These are phyloP conservation scores for Rhizoclosmatium globosum DNA, from an alignment of 192 early-diverging fungal species.

Conservation along the genomic window DNA sequence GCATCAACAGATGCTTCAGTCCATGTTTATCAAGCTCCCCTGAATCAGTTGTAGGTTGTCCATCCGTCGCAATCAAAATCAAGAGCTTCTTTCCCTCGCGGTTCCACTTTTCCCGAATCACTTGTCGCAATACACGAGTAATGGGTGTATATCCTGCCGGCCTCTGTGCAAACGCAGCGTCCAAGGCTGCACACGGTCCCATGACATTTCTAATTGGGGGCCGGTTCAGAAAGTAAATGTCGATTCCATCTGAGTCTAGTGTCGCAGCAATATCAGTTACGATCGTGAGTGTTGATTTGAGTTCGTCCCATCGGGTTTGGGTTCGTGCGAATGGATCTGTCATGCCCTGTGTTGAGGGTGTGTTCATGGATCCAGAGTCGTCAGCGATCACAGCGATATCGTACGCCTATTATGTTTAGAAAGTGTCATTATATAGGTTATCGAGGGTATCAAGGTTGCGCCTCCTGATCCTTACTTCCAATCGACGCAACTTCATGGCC, in stretches of 20 bases:
- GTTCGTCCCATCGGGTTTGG: constrained; percentile 31
- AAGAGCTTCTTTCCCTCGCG: neutral
- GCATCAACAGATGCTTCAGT: neutral
- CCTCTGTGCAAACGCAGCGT: constrained; percentile 3
- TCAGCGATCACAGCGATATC: constrained; percentile 25
- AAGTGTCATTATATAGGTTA: too few species aligned
- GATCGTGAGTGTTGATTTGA: constrained; percentile 24
- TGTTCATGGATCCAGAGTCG: constrained; percentile 26
- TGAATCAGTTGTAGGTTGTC: neutral
- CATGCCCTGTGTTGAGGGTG: neutral
- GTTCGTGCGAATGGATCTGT: constrained; percentile 15
- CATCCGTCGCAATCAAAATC: constrained; percentile 18
- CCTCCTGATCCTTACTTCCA: constrained; percentile 5
- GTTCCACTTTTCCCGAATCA: constrained; percentile 3
- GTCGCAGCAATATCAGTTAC: constrained; percentile 7
- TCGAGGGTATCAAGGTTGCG: too few species aligned
- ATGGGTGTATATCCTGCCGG: constrained; percentile 33
- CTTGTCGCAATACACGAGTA: constrained; percentile 7
- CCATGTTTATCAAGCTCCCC: neutral
- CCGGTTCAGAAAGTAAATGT: constrained; percentile 34
- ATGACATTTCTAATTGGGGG: constrained; percentile 11
- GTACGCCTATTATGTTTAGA: constrained; percentile 11
- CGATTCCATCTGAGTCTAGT: constrained; percentile 25
- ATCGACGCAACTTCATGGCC: constrained; percentile 23
- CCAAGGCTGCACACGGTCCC: neutral